A percentile compares a stretch with the other conserved stretches of the same genome.
These are phyloP conservation scores for Pythium aquatile DNA, from an alignment of 352 stramenopile species.

Conservation along the genomic window DNA sequence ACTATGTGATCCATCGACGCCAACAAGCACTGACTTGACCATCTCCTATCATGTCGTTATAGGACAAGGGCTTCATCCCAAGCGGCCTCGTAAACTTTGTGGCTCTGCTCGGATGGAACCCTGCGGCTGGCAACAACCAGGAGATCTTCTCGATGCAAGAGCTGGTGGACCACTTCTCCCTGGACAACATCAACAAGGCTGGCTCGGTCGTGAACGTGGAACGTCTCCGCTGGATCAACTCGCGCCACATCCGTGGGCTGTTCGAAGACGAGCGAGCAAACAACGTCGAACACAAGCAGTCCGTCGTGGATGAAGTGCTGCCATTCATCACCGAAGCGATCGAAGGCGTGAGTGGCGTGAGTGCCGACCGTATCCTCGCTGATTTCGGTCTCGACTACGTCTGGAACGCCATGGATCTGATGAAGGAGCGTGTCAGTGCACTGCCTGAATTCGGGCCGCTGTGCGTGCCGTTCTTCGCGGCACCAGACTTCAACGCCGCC, in stretches of 20 bases:
- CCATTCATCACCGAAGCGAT: constrained; percentile 59
- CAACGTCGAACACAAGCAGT: constrained; percentile 36
- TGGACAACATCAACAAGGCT: constrained; percentile 88
- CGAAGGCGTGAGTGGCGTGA: constrained; percentile 29
- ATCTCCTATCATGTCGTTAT: background rate
- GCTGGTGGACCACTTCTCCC: constrained; percentile 81
- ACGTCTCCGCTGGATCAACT: constrained; percentile 88
- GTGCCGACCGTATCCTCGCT: constrained; percentile 39
- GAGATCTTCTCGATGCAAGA: constrained; percentile 96
- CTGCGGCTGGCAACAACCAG: constrained; percentile 93
- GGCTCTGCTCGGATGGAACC: constrained; percentile 97
- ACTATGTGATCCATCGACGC: no score
- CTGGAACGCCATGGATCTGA: constrained; percentile 73
- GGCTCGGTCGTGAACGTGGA: constrained; percentile 87
- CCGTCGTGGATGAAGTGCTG: constrained; percentile 61
- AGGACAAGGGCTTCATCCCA: constrained; percentile 94
- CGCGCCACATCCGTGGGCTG: constrained; percentile 76
- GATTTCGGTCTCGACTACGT: constrained; percentile 69
- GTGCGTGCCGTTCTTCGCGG: constrained; percentile 68
- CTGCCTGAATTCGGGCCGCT: constrained; percentile 79
- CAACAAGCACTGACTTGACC: no score
- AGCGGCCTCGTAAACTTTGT: constrained; percentile 98
- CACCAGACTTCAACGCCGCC: constrained; percentile 49
- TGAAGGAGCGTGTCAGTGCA: constrained; percentile 84
- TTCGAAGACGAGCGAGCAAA: constrained; percentile 53